Percentiles rank a stretch among this genome's conserved stretches.
phyloP scores from a whole-genome alignment of 2,329 filamentous ascomycete species.

The Fusarium palustre region DNA sequence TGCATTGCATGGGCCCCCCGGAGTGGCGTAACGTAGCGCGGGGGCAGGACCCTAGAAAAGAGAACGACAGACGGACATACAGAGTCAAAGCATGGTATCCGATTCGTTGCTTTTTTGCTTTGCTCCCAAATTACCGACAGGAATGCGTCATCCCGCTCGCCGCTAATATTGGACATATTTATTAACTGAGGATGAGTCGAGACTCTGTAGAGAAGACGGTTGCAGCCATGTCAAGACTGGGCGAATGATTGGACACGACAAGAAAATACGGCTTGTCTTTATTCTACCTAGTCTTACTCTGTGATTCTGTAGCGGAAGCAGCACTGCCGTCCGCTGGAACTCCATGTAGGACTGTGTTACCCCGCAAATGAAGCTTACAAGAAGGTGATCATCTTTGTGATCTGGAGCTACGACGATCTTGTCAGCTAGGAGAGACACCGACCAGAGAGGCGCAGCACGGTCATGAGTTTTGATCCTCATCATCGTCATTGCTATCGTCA shows the following conservation, averaged over 20 bases:
- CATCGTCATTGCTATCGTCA: neutral
- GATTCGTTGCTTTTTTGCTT: constrained; percentile 32
- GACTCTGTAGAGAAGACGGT: neutral
- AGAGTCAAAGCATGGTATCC: constrained; percentile 22
- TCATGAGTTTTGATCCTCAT: neutral
- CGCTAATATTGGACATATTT: constrained; percentile 16
- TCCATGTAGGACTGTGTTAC: constrained; percentile 23
- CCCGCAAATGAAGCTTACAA: constrained; percentile 25
- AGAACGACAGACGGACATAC: neutral
- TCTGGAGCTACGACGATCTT: constrained; percentile 23
- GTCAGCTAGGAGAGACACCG: constrained; percentile 14
- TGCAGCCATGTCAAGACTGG: constrained; percentile 2
- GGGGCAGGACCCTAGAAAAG: constrained; percentile 26
- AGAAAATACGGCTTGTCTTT: constrained; percentile 21
- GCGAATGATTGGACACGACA: neutral
- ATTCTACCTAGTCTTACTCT: neutral
- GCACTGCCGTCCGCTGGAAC: neutral
- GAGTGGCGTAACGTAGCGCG: constrained; percentile 21
- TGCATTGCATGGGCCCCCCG: constrained; percentile 1
- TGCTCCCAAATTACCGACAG: constrained; percentile 43
- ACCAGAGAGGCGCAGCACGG: constrained; percentile 25
- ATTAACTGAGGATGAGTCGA: constrained; percentile 2
- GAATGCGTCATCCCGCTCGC: constrained; percentile 47
- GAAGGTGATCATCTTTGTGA: constrained; percentile 22
- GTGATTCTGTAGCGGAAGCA: neutral